Conservation (phyloP, 192 early-diverging fungal species). For the Entomortierella parvispora region DNA sequence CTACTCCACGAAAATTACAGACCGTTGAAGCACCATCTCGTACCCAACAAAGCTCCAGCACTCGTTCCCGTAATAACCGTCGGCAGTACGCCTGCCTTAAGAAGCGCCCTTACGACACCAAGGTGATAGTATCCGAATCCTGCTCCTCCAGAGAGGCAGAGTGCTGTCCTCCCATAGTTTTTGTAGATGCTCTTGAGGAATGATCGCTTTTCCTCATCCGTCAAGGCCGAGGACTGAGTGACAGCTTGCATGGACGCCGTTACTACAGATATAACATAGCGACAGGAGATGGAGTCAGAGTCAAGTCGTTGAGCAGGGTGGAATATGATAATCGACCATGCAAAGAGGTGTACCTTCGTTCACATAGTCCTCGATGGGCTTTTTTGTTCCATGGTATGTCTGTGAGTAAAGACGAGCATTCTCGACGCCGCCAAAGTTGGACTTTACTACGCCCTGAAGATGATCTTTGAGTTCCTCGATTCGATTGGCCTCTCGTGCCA, state of each 20-base stretch:
- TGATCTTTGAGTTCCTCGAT: constrained; percentile 60
- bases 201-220: constrained; percentile 64
- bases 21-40: too few relatives aligned
- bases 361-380: constrained; percentile 73
- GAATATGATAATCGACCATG: too few relatives aligned
- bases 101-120: constrained; percentile 78
- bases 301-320: too few relatives aligned
- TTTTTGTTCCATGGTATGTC: constrained; percentile 80
- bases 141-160: constrained; percentile 85
- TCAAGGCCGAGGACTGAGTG: constrained; percentile 36
- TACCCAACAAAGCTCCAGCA: constrained; percentile 66
- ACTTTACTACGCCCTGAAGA: constrained; percentile 70
- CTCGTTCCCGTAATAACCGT: constrained; percentile 83
- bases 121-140: constrained; percentile 76
- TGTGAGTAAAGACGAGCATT: constrained; percentile 78
- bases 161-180: constrained; percentile 78
- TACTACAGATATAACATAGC: too few relatives aligned
- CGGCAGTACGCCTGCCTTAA: constrained; percentile 74
- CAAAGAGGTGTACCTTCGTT: constrained; percentile 72
- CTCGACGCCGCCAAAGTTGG: constrained; percentile 82
- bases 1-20: background rate
- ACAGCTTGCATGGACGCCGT: constrained; percentile 57
- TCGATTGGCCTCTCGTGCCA: constrained; percentile 46
- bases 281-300: too few relatives aligned
- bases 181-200: constrained; percentile 72